Base-by-base conservation (phyloP, 2,329 filamentous ascomycete genomes). In the Thelonectria blattea region DNA sequence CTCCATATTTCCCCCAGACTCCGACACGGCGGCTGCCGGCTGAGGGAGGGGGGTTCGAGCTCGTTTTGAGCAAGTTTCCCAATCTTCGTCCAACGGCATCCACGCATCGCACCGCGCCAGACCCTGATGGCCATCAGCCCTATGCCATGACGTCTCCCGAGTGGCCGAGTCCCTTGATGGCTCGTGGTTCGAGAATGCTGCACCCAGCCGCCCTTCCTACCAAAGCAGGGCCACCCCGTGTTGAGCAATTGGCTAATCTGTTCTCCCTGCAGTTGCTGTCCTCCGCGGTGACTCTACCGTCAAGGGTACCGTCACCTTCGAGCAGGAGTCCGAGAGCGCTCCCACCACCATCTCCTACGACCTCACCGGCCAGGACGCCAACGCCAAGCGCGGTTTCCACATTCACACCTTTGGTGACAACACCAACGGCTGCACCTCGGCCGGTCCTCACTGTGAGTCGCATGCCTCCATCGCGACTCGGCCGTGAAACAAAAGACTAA, bases 341-440 rank as follows among this genome's bases (percentile, higher is more conserved):
- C 88, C 90, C 71, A 98, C 95, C 77, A 94, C 85, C 79, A 86
- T 99, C 83, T 87, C 90, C 76, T 99, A 91, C 89, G 88, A 97
- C 81, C 93, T 99, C 81, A 85, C 86, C 65, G 94, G 95, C 81
- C 85, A 97, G 82, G 93, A 98, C 77, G 75, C 94, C 81, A 97
- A 96, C 79, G 93, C 95, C 76, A 88, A 96, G 88, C 94, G 95
- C 81, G 95, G 92, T 80, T 93, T 98, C 87, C 95, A 99, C 86
- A 89, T 99, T 76, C 95, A 99, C 85, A 92, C 95, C 80, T 99
- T 97, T 76, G 95, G 95, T 79, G 95, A 98, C 87, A 98, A 98
- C 88, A 98, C 95, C 86, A 99, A 99, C 83, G 95, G 95, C 80
- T 99, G 95, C 91, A 98, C 94, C 69, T 96, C 91, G 70, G 95